Evolutionary conservation across 108 stramenopile genomes (phyloP).

Genomic region (Cylindrotheca closterium): DNA sequence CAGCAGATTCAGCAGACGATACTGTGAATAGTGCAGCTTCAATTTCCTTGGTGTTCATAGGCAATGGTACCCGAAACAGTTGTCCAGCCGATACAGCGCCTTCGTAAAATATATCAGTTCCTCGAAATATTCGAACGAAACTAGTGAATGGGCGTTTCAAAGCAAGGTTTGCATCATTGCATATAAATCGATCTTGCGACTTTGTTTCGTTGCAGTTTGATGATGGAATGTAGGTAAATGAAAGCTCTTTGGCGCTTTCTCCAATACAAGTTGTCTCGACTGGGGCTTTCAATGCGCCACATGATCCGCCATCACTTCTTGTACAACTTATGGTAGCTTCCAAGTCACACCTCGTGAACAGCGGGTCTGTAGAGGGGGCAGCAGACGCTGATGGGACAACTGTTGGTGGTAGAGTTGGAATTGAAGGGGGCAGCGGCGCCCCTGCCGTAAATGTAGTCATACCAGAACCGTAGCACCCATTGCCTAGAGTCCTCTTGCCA

Average conservation of each 20-base stretch:
- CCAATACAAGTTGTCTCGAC: slow-evolving; percentile 12
- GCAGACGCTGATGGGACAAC: slow-evolving; percentile 2
- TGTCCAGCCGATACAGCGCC: slow-evolving; percentile 23
- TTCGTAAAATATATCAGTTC: neutral
- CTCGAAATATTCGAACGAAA: neutral
- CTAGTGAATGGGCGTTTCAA: slow-evolving; percentile 7
- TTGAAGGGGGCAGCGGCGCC: slow-evolving; percentile 3
- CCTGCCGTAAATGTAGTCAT: slow-evolving; percentile 6
- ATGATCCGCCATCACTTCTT: slow-evolving; percentile 10
- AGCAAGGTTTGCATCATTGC: slow-evolving; percentile 9
- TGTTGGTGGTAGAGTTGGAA: slow-evolving; percentile 16
- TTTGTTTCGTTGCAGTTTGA: slow-evolving; percentile 22
- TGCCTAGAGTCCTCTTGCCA: slow-evolving; percentile 3
- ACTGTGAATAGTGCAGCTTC: slow-evolving; percentile 14
- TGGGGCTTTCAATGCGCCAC: slow-evolving; percentile 9
- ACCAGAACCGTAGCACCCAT: slow-evolving; percentile 1
- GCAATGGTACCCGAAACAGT: slow-evolving; percentile 13
- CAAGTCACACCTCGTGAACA: neutral
- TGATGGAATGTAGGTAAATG: slow-evolving; percentile 19
- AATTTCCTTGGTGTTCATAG: neutral
- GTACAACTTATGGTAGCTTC: slow-evolving; percentile 21
- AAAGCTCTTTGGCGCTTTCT: slow-evolving; percentile 11
- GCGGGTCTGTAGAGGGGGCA: slow-evolving; percentile 6
- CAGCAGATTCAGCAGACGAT: neutral
- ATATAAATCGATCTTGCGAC: slow-evolving; percentile 4